Percentiles rank a stretch among this genome's conserved stretches.
phyloP scores from a whole-genome alignment of 2,329 filamentous ascomycete species.

The Colletotrichum ledebouriae region DNA sequence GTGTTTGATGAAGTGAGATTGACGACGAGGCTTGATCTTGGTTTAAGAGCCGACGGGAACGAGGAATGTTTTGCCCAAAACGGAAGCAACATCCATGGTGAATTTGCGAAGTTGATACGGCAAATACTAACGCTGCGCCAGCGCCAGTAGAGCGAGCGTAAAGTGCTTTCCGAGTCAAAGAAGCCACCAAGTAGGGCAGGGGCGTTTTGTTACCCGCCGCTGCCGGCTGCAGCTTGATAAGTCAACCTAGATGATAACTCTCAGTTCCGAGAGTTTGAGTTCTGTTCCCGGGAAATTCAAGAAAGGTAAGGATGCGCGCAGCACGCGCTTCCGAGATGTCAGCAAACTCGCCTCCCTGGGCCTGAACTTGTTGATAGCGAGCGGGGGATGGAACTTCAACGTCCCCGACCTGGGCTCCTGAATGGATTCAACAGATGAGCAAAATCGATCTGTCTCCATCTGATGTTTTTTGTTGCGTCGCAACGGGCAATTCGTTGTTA shows the following conservation, averaged over 20 bases:
- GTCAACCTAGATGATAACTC: neutral
- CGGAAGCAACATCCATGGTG: conserved; percentile 20
- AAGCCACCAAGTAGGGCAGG: neutral
- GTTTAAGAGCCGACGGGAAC: conserved; percentile 12
- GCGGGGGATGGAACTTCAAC: neutral
- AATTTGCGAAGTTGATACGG: conserved; percentile 8
- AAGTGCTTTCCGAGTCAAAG: neutral
- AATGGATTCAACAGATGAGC: conserved; percentile 2
- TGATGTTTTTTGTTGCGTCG: conserved; percentile 19
- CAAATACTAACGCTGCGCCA: neutral
- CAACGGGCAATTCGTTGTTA: conserved; percentile 19
- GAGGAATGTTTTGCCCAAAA: conserved; percentile 11
- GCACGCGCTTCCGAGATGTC: conserved; percentile 10
- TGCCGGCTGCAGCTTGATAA: neutral
- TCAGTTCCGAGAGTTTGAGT: conserved; percentile 4
- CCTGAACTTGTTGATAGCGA: neutral
- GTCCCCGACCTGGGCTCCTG: conserved; percentile 2
- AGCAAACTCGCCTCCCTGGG: conserved; percentile 4
- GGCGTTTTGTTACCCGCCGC: neutral
- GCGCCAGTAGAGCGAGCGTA: neutral
- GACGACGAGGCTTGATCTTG: neutral
- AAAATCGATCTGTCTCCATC: conserved; percentile 10
- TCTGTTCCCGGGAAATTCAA: neutral
- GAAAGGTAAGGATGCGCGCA: conserved; percentile 11
- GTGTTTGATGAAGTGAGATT: neutral